These are phyloP conservation scores for Cunninghamia lanceolata DNA, from an alignment of 75 land plant genomes.

Conservation along the genomic window DNA sequence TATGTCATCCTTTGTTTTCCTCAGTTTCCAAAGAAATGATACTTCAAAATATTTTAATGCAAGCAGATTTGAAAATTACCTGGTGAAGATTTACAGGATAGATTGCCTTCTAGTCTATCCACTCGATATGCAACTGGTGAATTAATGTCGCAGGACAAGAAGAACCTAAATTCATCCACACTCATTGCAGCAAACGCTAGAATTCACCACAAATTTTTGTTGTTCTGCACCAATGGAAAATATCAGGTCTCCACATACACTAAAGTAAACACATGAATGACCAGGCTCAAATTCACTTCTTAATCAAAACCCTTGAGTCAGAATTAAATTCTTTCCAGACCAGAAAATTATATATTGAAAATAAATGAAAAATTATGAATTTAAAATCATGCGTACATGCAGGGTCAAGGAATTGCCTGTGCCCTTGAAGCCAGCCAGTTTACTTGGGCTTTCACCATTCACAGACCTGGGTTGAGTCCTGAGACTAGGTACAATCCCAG, in stretches of 20 bases:
- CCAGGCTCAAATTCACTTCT: too few species aligned
- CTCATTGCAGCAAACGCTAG: constrained; percentile 23
- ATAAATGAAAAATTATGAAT: background rate
- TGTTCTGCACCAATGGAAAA: background rate
- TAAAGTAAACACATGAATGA: background rate
- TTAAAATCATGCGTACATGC: background rate
- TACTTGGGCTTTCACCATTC: background rate
- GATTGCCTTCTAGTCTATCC: constrained; percentile 66
- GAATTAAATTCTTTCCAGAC: background rate
- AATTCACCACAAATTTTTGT: background rate
- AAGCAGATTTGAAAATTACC: constrained; percentile 2
- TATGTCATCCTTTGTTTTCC: background rate
- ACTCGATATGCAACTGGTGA: constrained; percentile 77
- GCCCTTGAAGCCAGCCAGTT: background rate
- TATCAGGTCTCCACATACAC: background rate
- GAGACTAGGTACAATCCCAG: background rate
- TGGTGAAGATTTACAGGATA: constrained; percentile 22
- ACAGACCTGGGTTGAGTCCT: background rate
- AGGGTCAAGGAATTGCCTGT: background rate
- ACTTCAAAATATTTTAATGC: background rate
- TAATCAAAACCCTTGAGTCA: background rate
- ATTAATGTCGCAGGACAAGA: constrained; percentile 91
- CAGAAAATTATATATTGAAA: background rate
- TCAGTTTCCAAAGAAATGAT: constrained; percentile 10
- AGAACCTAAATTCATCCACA: constrained; percentile 61